Evolutionary conservation across 805 yeast species (phyloP), one percentile per base, ranked within the genome.

Genomic region (Metschnikowia arizonensis): DNA sequence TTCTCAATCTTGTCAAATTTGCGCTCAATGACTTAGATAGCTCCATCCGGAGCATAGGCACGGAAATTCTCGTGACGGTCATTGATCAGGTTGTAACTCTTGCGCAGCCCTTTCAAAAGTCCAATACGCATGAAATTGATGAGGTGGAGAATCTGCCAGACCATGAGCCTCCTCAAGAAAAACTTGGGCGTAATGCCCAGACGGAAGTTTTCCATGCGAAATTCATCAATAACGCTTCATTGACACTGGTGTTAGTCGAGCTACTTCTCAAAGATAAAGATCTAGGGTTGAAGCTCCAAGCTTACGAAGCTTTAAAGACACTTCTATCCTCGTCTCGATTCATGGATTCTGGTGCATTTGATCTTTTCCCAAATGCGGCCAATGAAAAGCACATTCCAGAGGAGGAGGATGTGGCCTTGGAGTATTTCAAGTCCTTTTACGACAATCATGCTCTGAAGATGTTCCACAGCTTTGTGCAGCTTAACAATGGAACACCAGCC

Each of bases 31-130:
- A 79, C 53, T 60, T 65, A 1, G 64, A 64, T 1, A 61, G 69
- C 32, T 69, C 71, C 3, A 73, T 80, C 8, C 70, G 91, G 45
- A 79, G 82, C 2, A 59, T 85, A 18, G 95, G 95, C 0, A 82
- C 93, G 0, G 97, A 91, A 58, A 65, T 88, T 7, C 76, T 90
- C 12, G 85, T 86, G 7, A 72, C 88, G 1, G 82, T 89, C 4
- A 83, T 90, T 21, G 97, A 90, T 48, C 91, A 86, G 54, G 96
- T 89, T 57, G 82, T 86, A 8, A 63, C 81, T 12, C 62, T 86
- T 33, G 79, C 87, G 30, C 73, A 67, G 53, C 58, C 69, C 1
- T 57, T 63, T 9, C 63, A 62, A 36, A 55, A 30, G 23, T 10
- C 33, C 14, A 39, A 30, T 17, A 19, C 34, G 4, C 33, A 58